Base-by-base conservation (phyloP, 73 alveolate species). In the Blepharisma japonicum region DNA sequence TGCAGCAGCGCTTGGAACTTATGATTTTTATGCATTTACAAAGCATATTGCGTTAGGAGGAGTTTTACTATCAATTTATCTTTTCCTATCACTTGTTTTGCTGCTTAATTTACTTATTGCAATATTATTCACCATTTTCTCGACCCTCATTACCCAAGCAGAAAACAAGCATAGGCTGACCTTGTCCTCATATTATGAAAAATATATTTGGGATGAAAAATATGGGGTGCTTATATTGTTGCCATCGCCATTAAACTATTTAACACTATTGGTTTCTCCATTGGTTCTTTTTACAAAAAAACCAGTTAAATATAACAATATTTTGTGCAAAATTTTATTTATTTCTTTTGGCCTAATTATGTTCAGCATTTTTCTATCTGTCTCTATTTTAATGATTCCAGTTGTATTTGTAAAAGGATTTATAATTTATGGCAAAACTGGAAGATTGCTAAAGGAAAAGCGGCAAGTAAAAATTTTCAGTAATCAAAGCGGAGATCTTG, bases 81-180 rank as follows among this genome's bases (percentile, higher is more conserved):
- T 87, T 48, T 78, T 88, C 71, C 71, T 87, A 56, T 84, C 91
- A 27, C 72, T 85, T n/a, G 89, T 87, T 55, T 56, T 87, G 82
- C 84, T 87, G 49, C 72, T 87, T 7, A 87, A 87, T 83, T 78
- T 87, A 66, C 86, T 87, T 25, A 87, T 87, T 20, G 94, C 87
- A 9, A 78, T 87, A 61, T 68, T 87, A 70, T 78, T 87, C 45
- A 82, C 77, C 80, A 89, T 84, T 55, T 87, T 78, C 70, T 84
- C 77, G 70, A 84, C 82, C 45, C 80, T 87, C n/a, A 82, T 70
- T 55, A 74, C 56, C 77, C 70, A 55, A 46, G 91, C 82, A 39
- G 94, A 87, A 68, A 79, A 87, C 23, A 77, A 88, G 51, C 91
- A 87, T 83, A 68, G 94, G 55, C 83, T 85, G 6, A 87, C 77